Conservation (phyloP, 164 flowering plant species). For the Umbilicus rupestris region DNA sequence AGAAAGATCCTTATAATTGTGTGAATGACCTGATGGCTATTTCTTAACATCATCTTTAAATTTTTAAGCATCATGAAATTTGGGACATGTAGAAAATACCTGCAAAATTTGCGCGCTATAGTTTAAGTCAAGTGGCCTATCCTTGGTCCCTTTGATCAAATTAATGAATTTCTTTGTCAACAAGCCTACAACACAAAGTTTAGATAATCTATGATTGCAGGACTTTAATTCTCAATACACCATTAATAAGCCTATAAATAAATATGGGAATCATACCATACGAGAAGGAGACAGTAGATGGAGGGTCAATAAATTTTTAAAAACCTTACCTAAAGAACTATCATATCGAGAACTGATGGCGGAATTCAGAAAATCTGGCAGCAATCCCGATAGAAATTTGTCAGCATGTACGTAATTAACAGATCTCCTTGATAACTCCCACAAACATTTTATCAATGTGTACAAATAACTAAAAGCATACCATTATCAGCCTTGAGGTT, state of each 20-base stretch:
- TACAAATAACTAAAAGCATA: conserved; percentile 8
- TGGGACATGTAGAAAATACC: conserved; percentile 14
- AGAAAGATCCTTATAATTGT: not conserved
- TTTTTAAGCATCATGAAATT: not conserved
- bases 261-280: not conserved
- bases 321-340: conserved; percentile 55
- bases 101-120: conserved; percentile 21
- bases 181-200: conserved; percentile 20
- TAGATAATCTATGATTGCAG: not conserved
- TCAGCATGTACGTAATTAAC: conserved; percentile 9
- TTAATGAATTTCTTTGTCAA: conserved; percentile 30
- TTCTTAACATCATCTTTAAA: not conserved
- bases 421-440: not conserved
- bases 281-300: not conserved
- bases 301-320: too few relatives aligned
- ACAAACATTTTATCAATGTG: too few relatives aligned
- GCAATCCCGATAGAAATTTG: conserved; percentile 16
- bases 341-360: conserved; percentile 41
- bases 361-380: conserved; percentile 19
- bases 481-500: conserved; percentile 24
- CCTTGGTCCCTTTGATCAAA: conserved; percentile 29
- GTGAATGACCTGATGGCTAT: not conserved
- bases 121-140: conserved; percentile 33
- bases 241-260: not conserved
- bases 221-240: not conserved